A percentile compares a stretch with the other conserved stretches of the same genome.
phyloP scores from a whole-genome alignment of 148 eudicot genomes.

The Beta vulgaris region DNA sequence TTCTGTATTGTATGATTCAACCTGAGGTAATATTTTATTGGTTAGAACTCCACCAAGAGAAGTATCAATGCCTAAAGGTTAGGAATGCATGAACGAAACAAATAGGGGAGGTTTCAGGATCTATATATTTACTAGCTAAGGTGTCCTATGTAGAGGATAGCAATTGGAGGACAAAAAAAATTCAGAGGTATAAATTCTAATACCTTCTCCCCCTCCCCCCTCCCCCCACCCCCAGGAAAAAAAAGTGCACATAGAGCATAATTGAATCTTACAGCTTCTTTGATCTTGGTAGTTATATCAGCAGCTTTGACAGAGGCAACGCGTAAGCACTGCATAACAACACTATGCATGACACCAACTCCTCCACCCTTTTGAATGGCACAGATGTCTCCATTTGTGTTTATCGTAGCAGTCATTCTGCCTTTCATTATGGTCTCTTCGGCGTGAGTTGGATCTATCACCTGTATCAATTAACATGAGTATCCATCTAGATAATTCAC shows the following conservation, averaged over 20 bases:
- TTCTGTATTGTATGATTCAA: slow-evolving; percentile 63
- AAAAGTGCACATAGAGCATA: neutral
- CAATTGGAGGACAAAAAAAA: too few species aligned
- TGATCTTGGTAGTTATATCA: slow-evolving; percentile 75
- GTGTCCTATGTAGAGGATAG: too few species aligned
- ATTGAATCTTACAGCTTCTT: slow-evolving; percentile 61
- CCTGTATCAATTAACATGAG: slow-evolving; percentile 38
- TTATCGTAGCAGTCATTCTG: slow-evolving; percentile 74
- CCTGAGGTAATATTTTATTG: slow-evolving; percentile 35
- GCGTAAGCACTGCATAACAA: slow-evolving; percentile 80
- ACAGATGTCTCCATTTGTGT: slow-evolving; percentile 86
- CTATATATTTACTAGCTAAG: too few species aligned
- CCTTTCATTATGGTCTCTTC: slow-evolving; percentile 93
- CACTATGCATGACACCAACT: slow-evolving; percentile 66
- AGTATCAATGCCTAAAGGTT: too few species aligned
- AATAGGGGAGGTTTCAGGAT: too few species aligned
- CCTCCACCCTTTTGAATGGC: slow-evolving; percentile 95
- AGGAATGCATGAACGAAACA: too few species aligned
- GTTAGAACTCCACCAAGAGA: slow-evolving; percentile 5
- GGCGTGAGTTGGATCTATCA: slow-evolving; percentile 71
- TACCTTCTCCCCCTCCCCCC: too few species aligned
- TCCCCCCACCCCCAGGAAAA: too few species aligned
- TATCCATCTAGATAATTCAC: slow-evolving; percentile 3
- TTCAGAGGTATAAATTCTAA: neutral
- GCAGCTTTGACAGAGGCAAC: slow-evolving; percentile 81